Conservation (phyloP, 495 filamentous ascomycete genomes). For the Tuber umbilicatum region DNA sequence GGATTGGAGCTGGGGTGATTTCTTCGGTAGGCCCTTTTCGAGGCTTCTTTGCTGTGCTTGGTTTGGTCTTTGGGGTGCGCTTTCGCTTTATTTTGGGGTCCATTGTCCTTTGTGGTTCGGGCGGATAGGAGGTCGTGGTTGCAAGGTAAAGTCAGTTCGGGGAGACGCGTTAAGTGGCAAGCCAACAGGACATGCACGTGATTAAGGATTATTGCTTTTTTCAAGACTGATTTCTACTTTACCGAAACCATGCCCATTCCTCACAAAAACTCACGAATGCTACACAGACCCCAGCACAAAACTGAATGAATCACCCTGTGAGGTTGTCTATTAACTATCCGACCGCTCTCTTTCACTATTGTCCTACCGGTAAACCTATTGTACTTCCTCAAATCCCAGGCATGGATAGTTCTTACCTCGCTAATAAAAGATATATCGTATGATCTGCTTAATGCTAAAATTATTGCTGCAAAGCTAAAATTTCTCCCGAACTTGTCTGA, state of each 20-base stretch:
- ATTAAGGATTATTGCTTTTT: background rate
- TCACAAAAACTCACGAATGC: background rate
- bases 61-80: constrained; percentile 10
- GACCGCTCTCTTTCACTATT: no score
- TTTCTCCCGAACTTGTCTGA: no score
- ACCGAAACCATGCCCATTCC: background rate
- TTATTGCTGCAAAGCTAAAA: no score
- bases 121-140: background rate
- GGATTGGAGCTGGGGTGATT: constrained; percentile 19
- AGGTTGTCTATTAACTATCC: no score
- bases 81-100: constrained; percentile 25
- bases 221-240: background rate
- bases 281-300: no score
- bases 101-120: background rate
- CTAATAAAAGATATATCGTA: no score
- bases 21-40: constrained; percentile 22
- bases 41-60: constrained; percentile 15
- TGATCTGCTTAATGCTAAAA: no score
- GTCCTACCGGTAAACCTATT: no score
- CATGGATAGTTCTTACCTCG: no score
- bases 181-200: background rate
- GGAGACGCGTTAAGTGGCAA: background rate
- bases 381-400: no score
- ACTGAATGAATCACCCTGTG: no score
- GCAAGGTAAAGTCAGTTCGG: background rate